Base-by-base conservation (phyloP, 306 rosid genomes). In the Begonia loranthoides region DNA sequence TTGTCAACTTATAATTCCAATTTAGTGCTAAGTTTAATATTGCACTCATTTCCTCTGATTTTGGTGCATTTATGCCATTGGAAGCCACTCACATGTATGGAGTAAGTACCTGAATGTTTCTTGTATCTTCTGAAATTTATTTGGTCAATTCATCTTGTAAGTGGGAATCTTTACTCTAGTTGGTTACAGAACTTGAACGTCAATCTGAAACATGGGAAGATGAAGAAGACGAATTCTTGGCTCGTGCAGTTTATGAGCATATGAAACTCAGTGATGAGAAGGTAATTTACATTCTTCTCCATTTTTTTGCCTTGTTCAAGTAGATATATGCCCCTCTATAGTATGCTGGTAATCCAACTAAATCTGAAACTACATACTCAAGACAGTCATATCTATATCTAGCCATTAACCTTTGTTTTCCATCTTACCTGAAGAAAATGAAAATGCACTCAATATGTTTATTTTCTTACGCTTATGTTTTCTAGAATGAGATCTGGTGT, bases 151-250 rank as follows among this genome's bases (percentile, higher is more conserved):
- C 40, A 55, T 24, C n/a, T 56, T 57, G 55, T 53, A 63, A 54
- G 59, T 41, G 44, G 28, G 54, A 50, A 28, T 17, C 58, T 66
- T 73, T 56, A 47, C 58, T 60, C 63, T 28, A 28, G 61, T 64
- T 68, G 34, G 51, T 62, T 74, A 64, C 75, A 73, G 84, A 48
- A 57, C 60, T 66, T 17, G 81, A 71, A 48, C 49, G 55, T 22
- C 34, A 49, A 39, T 19, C 63, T 59, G 82, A 73, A 56, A 67
- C 74, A 16, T 87, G 92, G 87, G 87, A 87, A 70, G 92, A 78
- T 51, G 79, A 83, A 59, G 94, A 83, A 60, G 90, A 87, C 45
- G 79, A 80, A 49, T 83, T 73, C 72, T 70, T 87, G 71, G 79
- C 94, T 54, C 58, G 13, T 60, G 85, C 94, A 10, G 85, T 83